Evolutionary conservation across 768 basidiomycete species (phyloP).

Genomic region (Termitomyces sp.): DNA sequence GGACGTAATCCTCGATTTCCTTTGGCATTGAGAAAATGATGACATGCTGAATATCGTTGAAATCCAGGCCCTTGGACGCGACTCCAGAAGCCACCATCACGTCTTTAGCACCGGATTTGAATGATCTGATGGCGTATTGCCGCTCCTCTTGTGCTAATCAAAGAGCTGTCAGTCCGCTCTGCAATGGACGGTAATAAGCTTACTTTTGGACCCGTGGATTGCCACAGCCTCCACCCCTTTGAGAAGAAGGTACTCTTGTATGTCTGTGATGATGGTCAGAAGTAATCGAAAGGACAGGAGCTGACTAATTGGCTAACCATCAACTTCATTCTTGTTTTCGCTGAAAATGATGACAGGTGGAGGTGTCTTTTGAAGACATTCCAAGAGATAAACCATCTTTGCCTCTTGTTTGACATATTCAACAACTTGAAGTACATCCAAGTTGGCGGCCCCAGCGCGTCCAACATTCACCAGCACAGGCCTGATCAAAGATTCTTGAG

Average conservation of each 20-base stretch:
- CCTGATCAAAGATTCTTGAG: slow-evolving; percentile 91
- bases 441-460: slow-evolving; percentile 94
- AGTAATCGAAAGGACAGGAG: not conserved
- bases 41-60: slow-evolving; percentile 98
- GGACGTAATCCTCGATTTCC: slow-evolving; percentile 99
- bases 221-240: slow-evolving; percentile 99
- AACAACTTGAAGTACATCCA: slow-evolving; percentile 94
- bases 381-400: slow-evolving; percentile 98
- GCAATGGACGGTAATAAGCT: slow-evolving; percentile 22
- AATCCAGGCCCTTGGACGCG: slow-evolving; percentile 97
- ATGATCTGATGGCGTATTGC: slow-evolving; percentile 97
- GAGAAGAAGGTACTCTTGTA: slow-evolving; percentile 93
- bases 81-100: slow-evolving; percentile 99
- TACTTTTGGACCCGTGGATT: slow-evolving; percentile 97
- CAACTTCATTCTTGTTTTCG: slow-evolving; percentile 99
- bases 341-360: slow-evolving; percentile 98
- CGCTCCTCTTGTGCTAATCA: slow-evolving; percentile 91
- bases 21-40: slow-evolving; percentile 99
- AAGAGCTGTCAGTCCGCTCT: not conserved
- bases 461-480: slow-evolving; percentile 97
- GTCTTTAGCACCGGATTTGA: slow-evolving; percentile 96
- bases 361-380: slow-evolving; percentile 97
- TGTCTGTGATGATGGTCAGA: slow-evolving; percentile 57
- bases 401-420: slow-evolving; percentile 99
- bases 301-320: slow-evolving; percentile 54